Percentiles rank a stretch among this genome's conserved stretches.
Conservation (phyloP, 805 yeast species). For the Pichia manshurica region DNA sequence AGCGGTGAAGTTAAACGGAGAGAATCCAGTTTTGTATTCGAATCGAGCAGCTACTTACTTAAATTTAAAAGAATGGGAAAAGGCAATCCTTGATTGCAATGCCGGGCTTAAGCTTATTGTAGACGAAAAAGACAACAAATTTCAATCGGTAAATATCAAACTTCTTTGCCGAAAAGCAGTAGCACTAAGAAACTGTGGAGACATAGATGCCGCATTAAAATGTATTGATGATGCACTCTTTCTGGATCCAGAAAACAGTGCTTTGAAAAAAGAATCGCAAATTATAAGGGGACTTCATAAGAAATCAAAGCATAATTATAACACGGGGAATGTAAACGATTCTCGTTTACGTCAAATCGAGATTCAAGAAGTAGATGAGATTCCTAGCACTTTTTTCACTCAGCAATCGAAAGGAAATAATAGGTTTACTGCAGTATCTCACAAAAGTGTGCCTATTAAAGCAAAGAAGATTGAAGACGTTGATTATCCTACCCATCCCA, state of each 20-base stretch:
- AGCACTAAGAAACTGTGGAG: slow-evolving; percentile 31
- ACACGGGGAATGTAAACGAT: neutral
- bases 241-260: slow-evolving; percentile 37
- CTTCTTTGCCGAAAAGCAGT: slow-evolving; percentile 46
- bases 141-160: slow-evolving; percentile 34
- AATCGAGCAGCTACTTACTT: slow-evolving; percentile 64
- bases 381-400: slow-evolving; percentile 18
- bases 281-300: neutral
- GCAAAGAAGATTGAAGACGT: neutral
- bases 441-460: no score
- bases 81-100: slow-evolving; percentile 46
- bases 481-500: slow-evolving; percentile 41
- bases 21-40: slow-evolving; percentile 53
- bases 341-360: slow-evolving; percentile 5
- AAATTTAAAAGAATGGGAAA: slow-evolving; percentile 42
- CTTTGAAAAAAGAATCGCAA: slow-evolving; percentile 32
- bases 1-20: slow-evolving; percentile 32
- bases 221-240: slow-evolving; percentile 34
- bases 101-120: slow-evolving; percentile 36
- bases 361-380: slow-evolving; percentile 17
- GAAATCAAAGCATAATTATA: neutral
- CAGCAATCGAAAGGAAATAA: neutral
- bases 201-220: slow-evolving; percentile 26
- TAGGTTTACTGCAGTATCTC: no score
- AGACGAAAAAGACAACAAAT: slow-evolving; percentile 6